Evolutionary conservation across 768 basidiomycete species (phyloP).

Genomic region (Cyclocybe aegerita): DNA sequence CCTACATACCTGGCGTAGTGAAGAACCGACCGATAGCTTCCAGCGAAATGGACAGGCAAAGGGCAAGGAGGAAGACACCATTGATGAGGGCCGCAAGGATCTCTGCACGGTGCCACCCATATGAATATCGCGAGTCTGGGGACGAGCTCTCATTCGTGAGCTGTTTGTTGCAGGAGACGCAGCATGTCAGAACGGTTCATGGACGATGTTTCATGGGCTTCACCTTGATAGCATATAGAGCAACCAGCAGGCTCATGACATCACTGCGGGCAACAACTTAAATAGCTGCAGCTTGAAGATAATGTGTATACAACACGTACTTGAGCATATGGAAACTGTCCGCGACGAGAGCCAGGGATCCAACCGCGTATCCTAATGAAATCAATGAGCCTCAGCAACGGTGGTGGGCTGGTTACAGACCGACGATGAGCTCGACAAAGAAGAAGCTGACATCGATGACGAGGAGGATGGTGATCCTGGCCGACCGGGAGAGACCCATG

Average conservation of each 20-base stretch:
- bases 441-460: conserved; percentile 87
- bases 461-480: conserved; percentile 74
- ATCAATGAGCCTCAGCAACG: conserved; percentile 7
- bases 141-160: conserved; percentile 56
- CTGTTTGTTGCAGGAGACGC: conserved; percentile 32
- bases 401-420: conserved; percentile 34
- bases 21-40: conserved; percentile 94
- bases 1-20: conserved; percentile 64
- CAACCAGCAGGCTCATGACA: conserved; percentile 93
- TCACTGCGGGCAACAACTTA: conserved; percentile 56
- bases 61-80: conserved; percentile 93
- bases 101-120: conserved; percentile 99
- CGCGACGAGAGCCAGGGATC: conserved; percentile 91
- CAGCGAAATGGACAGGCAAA: conserved; percentile 93
- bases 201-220: background rate
- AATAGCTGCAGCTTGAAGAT: conserved; percentile 2
- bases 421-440: conserved; percentile 80
- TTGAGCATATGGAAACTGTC: conserved; percentile 99
- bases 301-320: conserved; percentile 41
- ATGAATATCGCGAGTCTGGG: conserved; percentile 80
- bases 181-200: conserved; percentile 1
- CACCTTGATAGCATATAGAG: conserved; percentile 74
- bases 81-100: conserved; percentile 94
- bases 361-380: conserved; percentile 84
- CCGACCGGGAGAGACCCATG: conserved; percentile 61